Conservation (phyloP, 2,329 filamentous ascomycete species). For the Chalaropsis ovoidea region DNA sequence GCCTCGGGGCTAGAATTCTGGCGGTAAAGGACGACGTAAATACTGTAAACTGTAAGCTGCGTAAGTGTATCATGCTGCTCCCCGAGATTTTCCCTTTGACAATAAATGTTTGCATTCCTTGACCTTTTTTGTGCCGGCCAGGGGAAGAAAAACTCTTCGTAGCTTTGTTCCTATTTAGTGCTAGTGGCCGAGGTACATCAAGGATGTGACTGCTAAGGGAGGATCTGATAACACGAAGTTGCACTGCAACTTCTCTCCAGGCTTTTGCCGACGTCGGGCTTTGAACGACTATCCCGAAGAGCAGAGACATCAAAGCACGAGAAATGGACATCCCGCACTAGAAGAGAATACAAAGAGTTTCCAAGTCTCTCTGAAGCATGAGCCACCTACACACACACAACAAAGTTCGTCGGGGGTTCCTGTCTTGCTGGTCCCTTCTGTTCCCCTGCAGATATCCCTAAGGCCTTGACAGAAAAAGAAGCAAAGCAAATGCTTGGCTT, state of each 20-base stretch:
- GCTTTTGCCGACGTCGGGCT: constrained; percentile 10
- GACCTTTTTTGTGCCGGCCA: no score
- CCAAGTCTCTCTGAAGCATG: background rate
- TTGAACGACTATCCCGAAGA: background rate
- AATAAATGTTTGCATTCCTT: no score
- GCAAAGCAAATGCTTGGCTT: constrained; percentile 5
- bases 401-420: no score
- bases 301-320: background rate
- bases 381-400: no score
- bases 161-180: constrained; percentile 16
- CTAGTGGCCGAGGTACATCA: constrained; percentile 3
- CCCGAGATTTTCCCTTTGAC: no score
- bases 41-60: no score
- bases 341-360: background rate
- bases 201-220: background rate
- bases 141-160: constrained; percentile 10
- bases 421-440: no score
- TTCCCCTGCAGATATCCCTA: no score
- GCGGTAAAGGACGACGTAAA: no score
- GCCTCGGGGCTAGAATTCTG: background rate
- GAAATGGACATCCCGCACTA: no score
- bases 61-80: background rate
- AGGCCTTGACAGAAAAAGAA: background rate
- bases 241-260: background rate
- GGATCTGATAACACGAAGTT: constrained; percentile 13